These are phyloP conservation scores for Xylaria sp. DNA, from an alignment of 2,329 filamentous ascomycete genomes.

Conservation along the genomic window DNA sequence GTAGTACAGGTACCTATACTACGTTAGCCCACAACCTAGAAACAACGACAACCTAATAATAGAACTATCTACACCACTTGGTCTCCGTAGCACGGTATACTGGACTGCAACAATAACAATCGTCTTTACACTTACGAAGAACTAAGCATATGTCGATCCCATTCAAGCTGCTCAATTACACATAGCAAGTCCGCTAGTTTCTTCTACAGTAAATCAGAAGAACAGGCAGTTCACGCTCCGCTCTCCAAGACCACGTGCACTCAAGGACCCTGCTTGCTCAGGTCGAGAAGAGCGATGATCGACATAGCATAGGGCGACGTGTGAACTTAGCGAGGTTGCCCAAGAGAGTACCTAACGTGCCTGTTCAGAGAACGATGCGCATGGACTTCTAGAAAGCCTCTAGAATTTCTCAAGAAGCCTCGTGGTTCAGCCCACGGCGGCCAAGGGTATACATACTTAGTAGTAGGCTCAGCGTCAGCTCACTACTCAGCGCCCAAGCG, in stretches of 20 bases:
- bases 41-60: slow-evolving; percentile 19
- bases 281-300: slow-evolving; percentile 2
- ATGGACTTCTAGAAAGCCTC: slow-evolving; percentile 25
- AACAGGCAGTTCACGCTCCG: not conserved
- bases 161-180: not conserved
- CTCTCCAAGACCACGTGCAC: slow-evolving; percentile 15
- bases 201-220: not conserved
- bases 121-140: slow-evolving; percentile 6
- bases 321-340: not conserved
- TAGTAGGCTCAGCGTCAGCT: slow-evolving; percentile 13
- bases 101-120: slow-evolving; percentile 17
- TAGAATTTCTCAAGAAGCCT: slow-evolving; percentile 28
- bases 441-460: slow-evolving; percentile 23
- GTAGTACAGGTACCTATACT: not conserved
- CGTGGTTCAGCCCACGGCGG: slow-evolving; percentile 8
- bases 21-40: not conserved
- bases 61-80: slow-evolving; percentile 11
- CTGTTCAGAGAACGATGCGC: too few relatives aligned
- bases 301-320: not conserved
- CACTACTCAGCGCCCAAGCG: slow-evolving; percentile 6
- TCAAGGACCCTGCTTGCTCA: not conserved
- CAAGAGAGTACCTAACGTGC: not conserved
- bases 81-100: not conserved
- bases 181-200: not conserved
- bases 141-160: slow-evolving; percentile 20